phyloP scores from a whole-genome alignment of 108 stramenopile species.

The Stephanodiscus triporus region DNA sequence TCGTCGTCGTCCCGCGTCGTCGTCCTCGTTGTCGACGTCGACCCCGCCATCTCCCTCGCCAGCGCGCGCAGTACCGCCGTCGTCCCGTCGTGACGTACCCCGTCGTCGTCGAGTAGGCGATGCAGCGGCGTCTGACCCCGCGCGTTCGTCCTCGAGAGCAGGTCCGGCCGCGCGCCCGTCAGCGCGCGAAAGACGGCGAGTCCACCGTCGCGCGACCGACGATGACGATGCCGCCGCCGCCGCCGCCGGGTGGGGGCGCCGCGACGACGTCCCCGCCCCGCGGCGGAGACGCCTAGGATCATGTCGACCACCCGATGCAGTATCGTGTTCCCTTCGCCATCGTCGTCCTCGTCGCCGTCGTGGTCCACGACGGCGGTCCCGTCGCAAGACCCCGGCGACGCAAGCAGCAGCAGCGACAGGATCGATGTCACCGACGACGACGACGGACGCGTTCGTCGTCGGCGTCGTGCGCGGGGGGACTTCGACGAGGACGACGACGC shows the following conservation, averaged over 20 bases:
- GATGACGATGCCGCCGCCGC: not conserved
- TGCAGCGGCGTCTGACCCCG: conserved; percentile 52
- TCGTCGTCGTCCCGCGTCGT: conserved; percentile 9
- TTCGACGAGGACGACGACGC: too few species aligned
- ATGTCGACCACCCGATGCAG: too few species aligned
- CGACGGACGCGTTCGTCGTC: not conserved
- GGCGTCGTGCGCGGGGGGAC: not conserved
- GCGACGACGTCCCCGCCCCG: not conserved
- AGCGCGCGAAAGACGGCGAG: not conserved
- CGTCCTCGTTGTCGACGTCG: conserved; percentile 10
- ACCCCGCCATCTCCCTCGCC: conserved; percentile 3
- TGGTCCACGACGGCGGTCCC: too few species aligned
- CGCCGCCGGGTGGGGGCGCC: not conserved
- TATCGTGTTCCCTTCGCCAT: not conserved
- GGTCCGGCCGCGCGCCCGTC: conserved; percentile 19
- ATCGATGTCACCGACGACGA: too few species aligned
- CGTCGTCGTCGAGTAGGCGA: conserved; percentile 31
- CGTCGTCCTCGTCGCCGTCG: not conserved
- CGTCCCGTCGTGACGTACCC: not conserved
- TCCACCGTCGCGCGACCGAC: not conserved
- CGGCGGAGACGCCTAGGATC: too few species aligned
- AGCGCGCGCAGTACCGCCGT: not conserved
- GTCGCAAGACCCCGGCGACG: too few species aligned
- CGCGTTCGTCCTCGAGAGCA: conserved; percentile 23
- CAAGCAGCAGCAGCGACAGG: too few species aligned